These are phyloP conservation scores for Calophaca sinica DNA, from an alignment of 306 rosid genomes.

Conservation along the genomic window DNA sequence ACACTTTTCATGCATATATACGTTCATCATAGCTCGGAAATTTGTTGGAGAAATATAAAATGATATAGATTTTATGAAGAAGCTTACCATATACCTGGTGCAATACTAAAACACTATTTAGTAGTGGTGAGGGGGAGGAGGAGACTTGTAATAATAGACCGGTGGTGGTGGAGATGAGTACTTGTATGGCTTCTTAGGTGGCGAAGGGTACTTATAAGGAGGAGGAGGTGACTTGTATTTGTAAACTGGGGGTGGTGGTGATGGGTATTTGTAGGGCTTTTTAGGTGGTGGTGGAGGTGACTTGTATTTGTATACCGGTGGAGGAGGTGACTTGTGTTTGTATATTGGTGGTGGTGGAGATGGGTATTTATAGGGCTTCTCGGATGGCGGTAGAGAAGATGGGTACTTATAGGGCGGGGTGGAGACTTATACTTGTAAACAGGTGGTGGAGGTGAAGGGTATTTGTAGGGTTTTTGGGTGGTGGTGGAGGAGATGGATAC, in stretches of 20 bases:
- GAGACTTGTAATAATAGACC: conserved; percentile 49
- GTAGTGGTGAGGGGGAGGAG: conserved; percentile 72
- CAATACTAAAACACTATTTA: conserved; percentile 43
- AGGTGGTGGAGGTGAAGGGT: conserved; percentile 20
- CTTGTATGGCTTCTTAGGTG: neutral
- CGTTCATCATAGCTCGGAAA: neutral
- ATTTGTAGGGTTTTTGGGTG: neutral
- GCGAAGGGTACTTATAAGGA: neutral
- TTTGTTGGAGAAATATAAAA: neutral
- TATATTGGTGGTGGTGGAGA: conserved; percentile 7
- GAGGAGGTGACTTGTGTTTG: neutral
- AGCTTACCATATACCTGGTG: conserved; percentile 46
- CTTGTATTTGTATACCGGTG: neutral
- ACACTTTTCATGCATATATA: too few relatives aligned
- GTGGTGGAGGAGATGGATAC: neutral
- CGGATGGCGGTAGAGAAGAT: too few relatives aligned
- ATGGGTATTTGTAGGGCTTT: conserved; percentile 28
- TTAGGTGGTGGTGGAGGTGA: conserved; percentile 27
- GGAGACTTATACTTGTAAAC: neutral
- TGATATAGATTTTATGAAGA: neutral
- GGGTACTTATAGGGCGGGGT: neutral
- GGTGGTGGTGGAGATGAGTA: neutral
- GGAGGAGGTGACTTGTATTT: conserved; percentile 31
- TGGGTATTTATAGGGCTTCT: neutral
- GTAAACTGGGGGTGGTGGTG: conserved; percentile 17